Evolutionary conservation across 768 basidiomycete species (phyloP).

Genomic region (Artomyces pyxidatus): DNA sequence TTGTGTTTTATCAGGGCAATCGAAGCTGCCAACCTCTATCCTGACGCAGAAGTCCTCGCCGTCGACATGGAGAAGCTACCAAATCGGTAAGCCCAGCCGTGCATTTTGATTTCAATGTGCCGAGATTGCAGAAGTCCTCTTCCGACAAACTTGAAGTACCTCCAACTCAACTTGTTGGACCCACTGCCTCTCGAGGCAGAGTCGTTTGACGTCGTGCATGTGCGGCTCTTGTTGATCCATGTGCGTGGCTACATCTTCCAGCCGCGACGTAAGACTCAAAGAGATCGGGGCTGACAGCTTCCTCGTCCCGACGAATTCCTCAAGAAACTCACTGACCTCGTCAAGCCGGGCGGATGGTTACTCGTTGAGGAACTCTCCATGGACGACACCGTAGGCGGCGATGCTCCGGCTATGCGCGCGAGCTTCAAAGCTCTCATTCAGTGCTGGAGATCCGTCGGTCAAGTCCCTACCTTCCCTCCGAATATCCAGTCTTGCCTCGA

Average conservation of each 20-base stretch:
- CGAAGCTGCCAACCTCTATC: slow-evolving; percentile 14
- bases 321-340: slow-evolving; percentile 13
- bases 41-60: slow-evolving; percentile 14
- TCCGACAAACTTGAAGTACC: slow-evolving; percentile 19
- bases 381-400: neutral
- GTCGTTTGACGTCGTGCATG: slow-evolving; percentile 20
- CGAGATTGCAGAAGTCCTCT: too few relatives aligned
- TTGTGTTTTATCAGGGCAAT: slow-evolving; percentile 17
- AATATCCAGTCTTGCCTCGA: slow-evolving; percentile 1
- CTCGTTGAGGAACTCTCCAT: slow-evolving; percentile 18
- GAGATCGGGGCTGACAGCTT: slow-evolving; percentile 5
- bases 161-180: slow-evolving; percentile 15
- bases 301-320: slow-evolving; percentile 15
- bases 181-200: slow-evolving; percentile 15
- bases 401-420: neutral
- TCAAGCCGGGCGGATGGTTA: slow-evolving; percentile 21
- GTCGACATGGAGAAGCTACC: slow-evolving; percentile 15
- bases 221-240: slow-evolving; percentile 18
- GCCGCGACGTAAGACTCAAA: neutral
- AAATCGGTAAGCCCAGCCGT: slow-evolving; percentile 14
- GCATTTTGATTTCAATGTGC: too few relatives aligned
- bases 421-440: neutral
- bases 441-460: slow-evolving; percentile 4
- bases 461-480: neutral
- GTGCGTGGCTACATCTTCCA: slow-evolving; percentile 4